Percentiles rank a stretch among this genome's conserved stretches.
Conservation (phyloP, 2,329 filamentous ascomycete species). For the Parastagonospora avenae region DNA sequence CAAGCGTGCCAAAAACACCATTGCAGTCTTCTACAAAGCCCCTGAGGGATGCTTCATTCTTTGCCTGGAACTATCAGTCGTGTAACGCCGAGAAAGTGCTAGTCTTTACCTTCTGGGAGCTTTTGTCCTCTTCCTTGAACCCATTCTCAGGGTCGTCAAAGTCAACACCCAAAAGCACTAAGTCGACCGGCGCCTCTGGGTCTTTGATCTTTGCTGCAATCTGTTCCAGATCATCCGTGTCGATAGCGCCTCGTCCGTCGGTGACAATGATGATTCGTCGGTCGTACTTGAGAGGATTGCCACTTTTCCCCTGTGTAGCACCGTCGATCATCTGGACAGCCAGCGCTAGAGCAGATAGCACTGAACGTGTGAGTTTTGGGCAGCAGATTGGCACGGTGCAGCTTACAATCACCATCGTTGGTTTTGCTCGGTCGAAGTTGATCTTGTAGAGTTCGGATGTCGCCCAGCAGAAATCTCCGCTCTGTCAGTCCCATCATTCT, state of each 20-base stretch:
- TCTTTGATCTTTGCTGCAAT: slow-evolving; percentile 77
- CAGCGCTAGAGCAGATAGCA: slow-evolving; percentile 82
- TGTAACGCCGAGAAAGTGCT: not conserved
- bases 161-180: slow-evolving; percentile 84
- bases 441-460: slow-evolving; percentile 68
- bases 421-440: slow-evolving; percentile 71
- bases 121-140: slow-evolving; percentile 89
- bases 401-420: slow-evolving; percentile 71
- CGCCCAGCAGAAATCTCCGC: slow-evolving; percentile 65
- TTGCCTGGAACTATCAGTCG: slow-evolving; percentile 52
- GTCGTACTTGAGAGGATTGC: slow-evolving; percentile 43
- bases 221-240: slow-evolving; percentile 70
- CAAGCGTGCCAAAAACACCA: slow-evolving; percentile 81
- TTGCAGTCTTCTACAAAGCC: slow-evolving; percentile 68
- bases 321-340: slow-evolving; percentile 90
- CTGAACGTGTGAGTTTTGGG: slow-evolving; percentile 40
- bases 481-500: slow-evolving; percentile 6
- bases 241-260: slow-evolving; percentile 75
- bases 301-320: slow-evolving; percentile 73
- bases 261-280: slow-evolving; percentile 77
- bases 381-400: not conserved
- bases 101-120: slow-evolving; percentile 64
- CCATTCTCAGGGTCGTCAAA: slow-evolving; percentile 92
- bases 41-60: slow-evolving; percentile 74
- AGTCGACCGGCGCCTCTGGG: slow-evolving; percentile 68